Evolutionary conservation across 805 yeast species (phyloP).

Genomic region (Suhomyces kilbournensis): DNA sequence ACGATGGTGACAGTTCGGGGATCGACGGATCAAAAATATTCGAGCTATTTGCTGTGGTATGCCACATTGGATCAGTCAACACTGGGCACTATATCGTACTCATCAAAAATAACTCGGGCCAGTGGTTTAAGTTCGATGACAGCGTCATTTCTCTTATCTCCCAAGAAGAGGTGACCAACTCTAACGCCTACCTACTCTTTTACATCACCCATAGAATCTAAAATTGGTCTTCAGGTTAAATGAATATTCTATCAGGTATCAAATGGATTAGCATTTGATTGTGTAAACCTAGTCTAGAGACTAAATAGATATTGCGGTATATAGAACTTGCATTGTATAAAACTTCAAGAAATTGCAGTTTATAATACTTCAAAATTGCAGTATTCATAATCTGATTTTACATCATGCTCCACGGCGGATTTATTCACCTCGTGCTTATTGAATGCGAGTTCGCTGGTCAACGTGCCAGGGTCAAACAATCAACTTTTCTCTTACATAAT

Average conservation of each 20-base stretch:
- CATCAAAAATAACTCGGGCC: constrained; percentile 66
- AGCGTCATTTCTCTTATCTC: constrained; percentile 68
- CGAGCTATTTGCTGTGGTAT: constrained; percentile 82
- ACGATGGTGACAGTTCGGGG: constrained; percentile 11
- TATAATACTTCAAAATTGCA: background rate
- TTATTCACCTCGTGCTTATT: background rate
- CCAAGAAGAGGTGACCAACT: constrained; percentile 59
- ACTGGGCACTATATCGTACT: constrained; percentile 93
- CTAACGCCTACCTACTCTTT: constrained; percentile 79
- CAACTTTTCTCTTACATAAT: background rate
- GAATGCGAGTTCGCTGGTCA: background rate
- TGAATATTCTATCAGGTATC: background rate
- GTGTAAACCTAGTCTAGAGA: background rate
- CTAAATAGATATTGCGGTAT: background rate
- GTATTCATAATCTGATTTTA: background rate
- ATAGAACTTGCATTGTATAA: background rate
- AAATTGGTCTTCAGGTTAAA: background rate
- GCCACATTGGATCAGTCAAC: constrained; percentile 89
- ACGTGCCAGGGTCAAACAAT: background rate
- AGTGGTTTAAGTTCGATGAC: constrained; percentile 93
- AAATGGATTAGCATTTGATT: too few relatives aligned
- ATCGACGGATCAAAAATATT: constrained; percentile 46
- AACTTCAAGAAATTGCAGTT: background rate
- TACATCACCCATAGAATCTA: constrained; percentile 52
- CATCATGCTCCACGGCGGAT: background rate